Base-by-base conservation (phyloP, 345 rosid genomes). In the Cochlearia excelsa region DNA sequence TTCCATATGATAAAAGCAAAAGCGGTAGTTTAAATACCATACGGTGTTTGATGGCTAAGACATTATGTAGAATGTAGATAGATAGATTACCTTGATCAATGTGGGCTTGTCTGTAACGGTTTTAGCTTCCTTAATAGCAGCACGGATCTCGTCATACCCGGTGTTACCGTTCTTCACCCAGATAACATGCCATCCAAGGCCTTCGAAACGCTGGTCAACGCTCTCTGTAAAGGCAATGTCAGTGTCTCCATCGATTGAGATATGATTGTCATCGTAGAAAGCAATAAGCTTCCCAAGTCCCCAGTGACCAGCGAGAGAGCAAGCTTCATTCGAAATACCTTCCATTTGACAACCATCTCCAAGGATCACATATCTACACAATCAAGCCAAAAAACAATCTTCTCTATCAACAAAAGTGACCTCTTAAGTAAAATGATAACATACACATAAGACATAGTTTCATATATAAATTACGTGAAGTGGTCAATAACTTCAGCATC, bases 291-390 rank as follows among this genome's bases (percentile, higher is more conserved):
- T 90, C 37, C 99, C 99, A 35, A 94, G 96, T 42, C 99, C 99
- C 99, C 93, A 94, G 34, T 94, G 99, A 4, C 86, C 96, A 40
- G 97, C 99, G 40, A 94, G 84, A 45, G 99, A 94, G 61, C 85
- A 81, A 72, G 77, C 97, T 78, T 94, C 99, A 45, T 90, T 90
- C 45, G 96, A 59, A 62, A 94, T 82, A 34, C 99, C 99, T 61
- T 94, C 99, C 99, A 94, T 94, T 38, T 94, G 92, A 66, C 99
- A 94, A 23, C 99, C 99, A 75, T 94, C 99, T 68, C 99, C 99
- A 40, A 94, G 61, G 7, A 94, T 80, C 2, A 0, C 63, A 74
- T 94, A 94, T 56, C 99, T 94, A 65, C 3, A 67, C 33, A 57
- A 63, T 27, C 45, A 54, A 69, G 28, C 37, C 23, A 16, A 3